phyloP scores from a whole-genome alignment of 768 basidiomycete genomes.

The Mycena capillaripes region DNA sequence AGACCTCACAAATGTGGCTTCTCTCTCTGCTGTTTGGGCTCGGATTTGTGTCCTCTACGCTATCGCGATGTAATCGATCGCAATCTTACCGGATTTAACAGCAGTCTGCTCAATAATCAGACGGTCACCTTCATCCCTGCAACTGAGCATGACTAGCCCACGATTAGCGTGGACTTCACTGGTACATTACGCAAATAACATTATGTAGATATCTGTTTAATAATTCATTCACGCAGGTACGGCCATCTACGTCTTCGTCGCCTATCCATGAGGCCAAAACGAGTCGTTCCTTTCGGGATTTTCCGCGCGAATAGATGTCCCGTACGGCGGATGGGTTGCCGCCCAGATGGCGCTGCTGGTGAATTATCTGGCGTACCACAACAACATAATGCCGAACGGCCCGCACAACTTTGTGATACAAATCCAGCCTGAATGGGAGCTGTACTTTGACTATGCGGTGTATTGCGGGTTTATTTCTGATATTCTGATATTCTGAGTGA shows the following conservation, averaged over 20 bases:
- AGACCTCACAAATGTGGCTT: too few relatives aligned
- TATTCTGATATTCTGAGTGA: too few relatives aligned
- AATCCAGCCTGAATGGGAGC: slow-evolving; percentile 7
- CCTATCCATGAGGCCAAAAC: slow-evolving; percentile 4
- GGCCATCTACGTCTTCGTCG: slow-evolving; percentile 6
- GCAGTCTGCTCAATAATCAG: neutral
- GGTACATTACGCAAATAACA: neutral
- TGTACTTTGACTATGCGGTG: slow-evolving; percentile 9
- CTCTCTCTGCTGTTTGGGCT: neutral
- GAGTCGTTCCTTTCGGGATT: neutral
- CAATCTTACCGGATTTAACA: neutral
- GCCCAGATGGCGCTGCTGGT: neutral
- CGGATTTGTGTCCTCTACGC: neutral
- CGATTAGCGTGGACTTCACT: slow-evolving; percentile 11
- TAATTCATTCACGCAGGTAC: neutral
- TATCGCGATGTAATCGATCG: neutral
- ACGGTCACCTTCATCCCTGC: neutral
- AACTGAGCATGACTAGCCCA: neutral
- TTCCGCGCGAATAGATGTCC: neutral
- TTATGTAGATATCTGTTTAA: too few relatives aligned
- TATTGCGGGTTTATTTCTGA: too few relatives aligned
- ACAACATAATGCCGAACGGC: neutral
- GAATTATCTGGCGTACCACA: neutral
- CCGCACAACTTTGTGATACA: neutral
- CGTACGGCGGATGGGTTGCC: neutral